Conservation (phyloP, 2,329 filamentous ascomycete species). For the Penicillium sp. region DNA sequence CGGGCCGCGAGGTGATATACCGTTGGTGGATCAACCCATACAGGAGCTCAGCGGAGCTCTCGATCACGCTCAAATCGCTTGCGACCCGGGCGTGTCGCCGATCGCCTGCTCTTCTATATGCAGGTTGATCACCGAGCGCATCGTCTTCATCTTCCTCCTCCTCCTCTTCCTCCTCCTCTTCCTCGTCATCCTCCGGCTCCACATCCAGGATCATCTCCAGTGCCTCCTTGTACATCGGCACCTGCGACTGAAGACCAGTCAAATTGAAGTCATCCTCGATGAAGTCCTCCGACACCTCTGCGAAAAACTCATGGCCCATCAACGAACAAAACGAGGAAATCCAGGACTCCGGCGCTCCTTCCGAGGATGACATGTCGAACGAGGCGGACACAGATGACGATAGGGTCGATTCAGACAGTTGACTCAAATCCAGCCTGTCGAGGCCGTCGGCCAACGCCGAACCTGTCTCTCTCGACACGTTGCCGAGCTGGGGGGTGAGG, state of each 20-base stretch:
- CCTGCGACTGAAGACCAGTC: constrained; percentile 89
- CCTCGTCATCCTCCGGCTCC: constrained; percentile 82
- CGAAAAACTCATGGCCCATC: constrained; percentile 97
- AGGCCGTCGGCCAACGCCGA: constrained; percentile 50
- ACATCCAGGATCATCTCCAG: constrained; percentile 99
- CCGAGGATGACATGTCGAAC: constrained; percentile 47
- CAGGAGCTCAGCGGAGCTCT: constrained; percentile 95
- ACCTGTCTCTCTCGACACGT: constrained; percentile 48
- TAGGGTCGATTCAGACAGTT: constrained; percentile 46
- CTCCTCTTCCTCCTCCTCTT: constrained; percentile 64
- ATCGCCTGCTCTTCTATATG: constrained; percentile 57
- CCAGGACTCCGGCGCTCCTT: constrained; percentile 76
- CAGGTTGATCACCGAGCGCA: constrained; percentile 56
- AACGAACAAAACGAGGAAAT: constrained; percentile 96
- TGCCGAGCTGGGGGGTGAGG: constrained; percentile 34
- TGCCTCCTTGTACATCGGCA: constrained; percentile 98
- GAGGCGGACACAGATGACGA: constrained; percentile 41
- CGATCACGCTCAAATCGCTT: constrained; percentile 91
- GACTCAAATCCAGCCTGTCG: constrained; percentile 49
- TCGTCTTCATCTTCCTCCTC: constrained; percentile 71
- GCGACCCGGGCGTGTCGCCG: constrained; percentile 82
- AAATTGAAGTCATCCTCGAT: constrained; percentile 99
- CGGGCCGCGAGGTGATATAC: constrained; percentile 93
- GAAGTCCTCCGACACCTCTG: constrained; percentile 97
- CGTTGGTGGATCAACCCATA: constrained; percentile 98